phyloP scores from a whole-genome alignment of 208 protist species.

The Crithidia expoeki region DNA sequence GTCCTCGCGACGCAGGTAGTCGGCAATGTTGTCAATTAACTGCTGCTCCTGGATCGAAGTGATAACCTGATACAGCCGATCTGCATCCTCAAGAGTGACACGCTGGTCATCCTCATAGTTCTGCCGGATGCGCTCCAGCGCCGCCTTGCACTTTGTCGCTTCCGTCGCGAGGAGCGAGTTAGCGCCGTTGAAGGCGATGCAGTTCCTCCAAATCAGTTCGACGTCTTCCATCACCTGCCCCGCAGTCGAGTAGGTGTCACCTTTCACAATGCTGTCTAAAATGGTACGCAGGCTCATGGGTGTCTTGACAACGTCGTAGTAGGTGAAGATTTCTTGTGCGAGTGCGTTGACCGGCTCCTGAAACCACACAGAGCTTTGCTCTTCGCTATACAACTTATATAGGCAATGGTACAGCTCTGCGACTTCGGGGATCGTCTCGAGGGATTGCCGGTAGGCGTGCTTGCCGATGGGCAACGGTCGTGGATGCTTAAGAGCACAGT shows the following conservation, averaged over 20 bases:
- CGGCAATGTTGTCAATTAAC: conserved; percentile 42
- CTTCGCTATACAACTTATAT: conserved; percentile 80
- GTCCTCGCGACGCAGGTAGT: conserved; percentile 57
- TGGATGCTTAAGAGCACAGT: conserved; percentile 73
- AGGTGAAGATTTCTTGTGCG: conserved; percentile 59
- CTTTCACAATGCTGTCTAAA: conserved; percentile 65
- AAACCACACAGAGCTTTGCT: conserved; percentile 64
- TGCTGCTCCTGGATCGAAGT: conserved; percentile 38
- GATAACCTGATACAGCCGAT: conserved; percentile 49
- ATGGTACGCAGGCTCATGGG: conserved; percentile 73
- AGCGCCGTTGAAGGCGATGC: conserved; percentile 67
- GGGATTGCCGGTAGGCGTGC: conserved; percentile 54
- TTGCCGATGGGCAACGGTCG: conserved; percentile 62
- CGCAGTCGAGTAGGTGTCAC: conserved; percentile 51
- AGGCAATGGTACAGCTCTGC: conserved; percentile 78
- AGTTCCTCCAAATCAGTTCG: conserved; percentile 81
- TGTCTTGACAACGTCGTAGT: conserved; percentile 68
- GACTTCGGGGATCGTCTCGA: conserved; percentile 53
- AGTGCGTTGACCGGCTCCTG: conserved; percentile 85
- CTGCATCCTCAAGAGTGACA: conserved; percentile 51
- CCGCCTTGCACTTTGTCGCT: conserved; percentile 48
- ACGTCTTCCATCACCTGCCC: conserved; percentile 65
- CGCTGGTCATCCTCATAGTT: conserved; percentile 51
- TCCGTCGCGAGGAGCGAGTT: conserved; percentile 50
- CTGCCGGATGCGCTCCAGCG: conserved; percentile 46